These are phyloP conservation scores for Glycyrrhiza uralensis DNA, from an alignment of 306 rosid genomes.

Conservation along the genomic window DNA sequence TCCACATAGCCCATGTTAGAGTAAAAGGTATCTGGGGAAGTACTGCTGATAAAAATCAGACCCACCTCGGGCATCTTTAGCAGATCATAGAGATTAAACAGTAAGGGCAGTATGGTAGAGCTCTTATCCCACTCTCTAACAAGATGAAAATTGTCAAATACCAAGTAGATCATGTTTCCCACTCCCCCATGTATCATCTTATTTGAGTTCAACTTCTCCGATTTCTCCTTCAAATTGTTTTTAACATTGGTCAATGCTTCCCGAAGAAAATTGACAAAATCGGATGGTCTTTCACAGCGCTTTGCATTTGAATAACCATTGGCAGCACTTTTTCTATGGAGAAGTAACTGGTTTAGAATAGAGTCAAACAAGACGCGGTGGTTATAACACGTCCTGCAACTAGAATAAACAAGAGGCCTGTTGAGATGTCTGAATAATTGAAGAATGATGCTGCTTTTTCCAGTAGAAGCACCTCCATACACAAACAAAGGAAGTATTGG, in stretches of 20 bases:
- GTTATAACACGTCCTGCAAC: constrained; percentile 77
- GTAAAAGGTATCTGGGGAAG: constrained; percentile 84
- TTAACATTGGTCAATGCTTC: constrained; percentile 64
- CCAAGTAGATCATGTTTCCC: constrained; percentile 81
- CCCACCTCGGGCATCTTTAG: constrained; percentile 78
- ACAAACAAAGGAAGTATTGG: constrained; percentile 79
- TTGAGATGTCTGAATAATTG: constrained; percentile 72
- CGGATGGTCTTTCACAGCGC: constrained; percentile 83
- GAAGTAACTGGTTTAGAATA: constrained; percentile 64
- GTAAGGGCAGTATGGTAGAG: constrained; percentile 60
- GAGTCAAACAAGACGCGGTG: constrained; percentile 82
- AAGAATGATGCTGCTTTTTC: constrained; percentile 74
- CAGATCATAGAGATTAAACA: constrained; percentile 73
- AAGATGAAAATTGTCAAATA: constrained; percentile 79
- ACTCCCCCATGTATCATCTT: constrained; percentile 33
- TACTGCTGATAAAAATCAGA: constrained; percentile 72
- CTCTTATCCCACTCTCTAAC: constrained; percentile 87
- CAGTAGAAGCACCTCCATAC: constrained; percentile 75
- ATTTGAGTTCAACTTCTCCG: constrained; percentile 37
- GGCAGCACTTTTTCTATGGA: constrained; percentile 61
- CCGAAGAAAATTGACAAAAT: constrained; percentile 67
- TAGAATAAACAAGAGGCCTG: constrained; percentile 76
- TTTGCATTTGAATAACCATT: constrained; percentile 66
- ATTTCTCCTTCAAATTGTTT: constrained; percentile 45
- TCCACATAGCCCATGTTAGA: constrained; percentile 74